Evolutionary conservation across 2,329 filamentous ascomycete genomes (phyloP), one percentile per base, ranked within the genome.

Genomic region (Scedosporium boydii): DNA sequence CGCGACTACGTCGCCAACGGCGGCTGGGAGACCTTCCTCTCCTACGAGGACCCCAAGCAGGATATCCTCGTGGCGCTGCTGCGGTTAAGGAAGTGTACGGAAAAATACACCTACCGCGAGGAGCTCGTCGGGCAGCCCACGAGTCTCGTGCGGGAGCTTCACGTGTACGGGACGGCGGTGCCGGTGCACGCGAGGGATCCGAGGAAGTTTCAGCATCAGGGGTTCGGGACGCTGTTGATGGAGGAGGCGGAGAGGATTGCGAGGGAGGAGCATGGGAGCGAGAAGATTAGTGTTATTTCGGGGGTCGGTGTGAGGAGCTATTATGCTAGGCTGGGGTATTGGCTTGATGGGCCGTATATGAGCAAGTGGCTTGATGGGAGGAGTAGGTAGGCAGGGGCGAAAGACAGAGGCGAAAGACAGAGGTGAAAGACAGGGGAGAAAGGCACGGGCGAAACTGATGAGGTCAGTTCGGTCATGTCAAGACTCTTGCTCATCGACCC

Each of bases 11-110:
- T 86, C 0, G 95, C 95, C 67, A 99, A 99, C 72, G 93, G 90
- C 46, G 96, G 95, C 26, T 99, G 95, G 95, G 95, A 99, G 76
- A 99, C 95, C 0, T 99, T 99, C 77, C 80, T 99, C 4, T 93
- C 95, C 1, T 99, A 99, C 71, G 95, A 99, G 73, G 95, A 99
- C 68, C 93, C 95, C 0, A 97, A 97, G 78, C 95, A 99, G 74
- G 95, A 99, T 73, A 99, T 99, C 63, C 80, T 99, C 3, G 96
- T 99, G 63, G 96, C 90, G 1, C 79, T 99, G 42, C 81, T 99
- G 63, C 87, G 95, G 18, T 77, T 99, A 66, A 85, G 95, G 67
- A 96, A 96, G 77, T 99, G 96, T 74, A 93, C 89, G 1, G 83
- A 88, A 68, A 93, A 90, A 69, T 92, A 97, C 75, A 98, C 95